Evolutionary conservation across 1,284 basidiomycete species (phyloP).

Genomic region (Cerioporus squamosus): DNA sequence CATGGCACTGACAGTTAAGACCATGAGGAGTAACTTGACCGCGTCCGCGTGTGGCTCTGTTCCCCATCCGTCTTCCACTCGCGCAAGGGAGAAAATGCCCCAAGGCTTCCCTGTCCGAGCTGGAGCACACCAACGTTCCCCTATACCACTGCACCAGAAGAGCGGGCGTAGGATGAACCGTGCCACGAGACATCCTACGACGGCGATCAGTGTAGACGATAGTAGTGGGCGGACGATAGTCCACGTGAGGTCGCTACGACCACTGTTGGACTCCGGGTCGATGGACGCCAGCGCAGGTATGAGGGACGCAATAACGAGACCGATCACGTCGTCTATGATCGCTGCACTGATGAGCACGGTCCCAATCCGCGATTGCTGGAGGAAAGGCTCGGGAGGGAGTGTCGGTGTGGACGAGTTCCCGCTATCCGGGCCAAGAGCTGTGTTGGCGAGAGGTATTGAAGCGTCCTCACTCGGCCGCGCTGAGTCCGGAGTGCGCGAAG

Average conservation of each 20-base stretch:
- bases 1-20: conserved; percentile 28
- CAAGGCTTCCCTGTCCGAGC: conserved; percentile 21
- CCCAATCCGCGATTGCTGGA: conserved; percentile 50
- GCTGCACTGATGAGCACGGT: conserved; percentile 55
- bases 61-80: conserved; percentile 22
- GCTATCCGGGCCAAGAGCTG: background rate
- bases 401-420: background rate
- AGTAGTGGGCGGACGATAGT: conserved; percentile 45
- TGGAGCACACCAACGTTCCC: conserved; percentile 32
- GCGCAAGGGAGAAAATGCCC: conserved; percentile 10
- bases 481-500: background rate
- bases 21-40: conserved; percentile 27
- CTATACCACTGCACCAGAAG: conserved; percentile 27
- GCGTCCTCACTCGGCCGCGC: background rate
- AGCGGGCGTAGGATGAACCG: conserved; percentile 33
- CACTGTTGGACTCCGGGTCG: conserved; percentile 2
- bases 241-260: conserved; percentile 33
- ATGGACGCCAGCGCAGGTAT: conserved; percentile 40
- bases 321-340: conserved; percentile 58
- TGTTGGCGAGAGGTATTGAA: background rate
- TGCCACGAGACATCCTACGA: conserved; percentile 33
- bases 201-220: conserved; percentile 40
- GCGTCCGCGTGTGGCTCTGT: conserved; percentile 28
- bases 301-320: conserved; percentile 53
- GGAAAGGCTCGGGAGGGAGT: conserved; percentile 18